These are phyloP conservation scores for Ambrosia trifida DNA, from an alignment of 129 eudicot species.

Conservation along the genomic window DNA sequence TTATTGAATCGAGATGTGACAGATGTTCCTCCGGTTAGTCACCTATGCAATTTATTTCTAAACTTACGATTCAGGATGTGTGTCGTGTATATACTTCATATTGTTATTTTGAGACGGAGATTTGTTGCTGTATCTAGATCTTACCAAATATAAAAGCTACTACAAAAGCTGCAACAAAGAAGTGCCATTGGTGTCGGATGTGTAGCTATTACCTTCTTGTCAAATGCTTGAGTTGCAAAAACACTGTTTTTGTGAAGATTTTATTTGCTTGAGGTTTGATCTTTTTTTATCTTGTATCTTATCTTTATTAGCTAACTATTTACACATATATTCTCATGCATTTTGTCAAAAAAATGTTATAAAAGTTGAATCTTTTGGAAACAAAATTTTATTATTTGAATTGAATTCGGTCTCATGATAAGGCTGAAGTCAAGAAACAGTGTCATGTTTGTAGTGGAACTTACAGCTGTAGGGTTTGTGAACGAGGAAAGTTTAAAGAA, in stretches of 20 bases:
- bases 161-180: constrained; percentile 48
- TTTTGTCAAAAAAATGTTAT: neutral
- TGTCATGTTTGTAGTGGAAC: constrained; percentile 80
- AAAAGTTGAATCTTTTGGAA: too few relatives aligned
- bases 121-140: constrained; percentile 19
- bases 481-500: constrained; percentile 38
- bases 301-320: neutral
- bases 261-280: constrained; percentile 66
- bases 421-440: constrained; percentile 53
- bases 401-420: constrained; percentile 54
- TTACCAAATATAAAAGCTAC: constrained; percentile 45
- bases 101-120: neutral
- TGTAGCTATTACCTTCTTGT: constrained; percentile 51
- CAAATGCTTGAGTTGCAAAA: constrained; percentile 75
- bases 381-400: constrained; percentile 9
- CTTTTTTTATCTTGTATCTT: neutral
- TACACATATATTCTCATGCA: neutral
- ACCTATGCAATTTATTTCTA: too few relatives aligned
- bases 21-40: too few relatives aligned
- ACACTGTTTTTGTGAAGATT: constrained; percentile 70
- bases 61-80: too few relatives aligned
- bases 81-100: neutral
- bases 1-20: too few relatives aligned
- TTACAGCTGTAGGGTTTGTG: constrained; percentile 70
- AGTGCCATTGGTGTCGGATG: constrained; percentile 90